These are phyloP conservation scores for Carnegiea gigantea DNA, from an alignment of 179 eudicot genomes.

Conservation along the genomic window DNA sequence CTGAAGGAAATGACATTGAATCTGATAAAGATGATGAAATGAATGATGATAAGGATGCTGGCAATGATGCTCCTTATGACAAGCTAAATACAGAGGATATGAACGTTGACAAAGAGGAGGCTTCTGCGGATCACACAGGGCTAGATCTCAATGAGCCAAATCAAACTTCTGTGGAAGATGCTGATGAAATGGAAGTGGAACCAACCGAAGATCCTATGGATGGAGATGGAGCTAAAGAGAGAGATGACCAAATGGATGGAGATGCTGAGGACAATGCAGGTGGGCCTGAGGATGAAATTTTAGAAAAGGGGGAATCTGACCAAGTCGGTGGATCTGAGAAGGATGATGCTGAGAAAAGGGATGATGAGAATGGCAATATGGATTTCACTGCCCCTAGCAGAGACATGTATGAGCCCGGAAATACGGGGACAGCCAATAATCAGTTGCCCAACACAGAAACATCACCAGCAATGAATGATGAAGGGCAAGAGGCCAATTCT, in stretches of 20 bases:
- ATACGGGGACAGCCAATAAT: slow-evolving; percentile 32
- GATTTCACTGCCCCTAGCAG: slow-evolving; percentile 40
- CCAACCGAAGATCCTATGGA: slow-evolving; percentile 38
- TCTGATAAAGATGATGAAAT: slow-evolving; percentile 39
- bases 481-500: slow-evolving; percentile 36
- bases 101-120: slow-evolving; percentile 63
- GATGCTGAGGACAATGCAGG: slow-evolving; percentile 35
- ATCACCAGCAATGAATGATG: slow-evolving; percentile 42
- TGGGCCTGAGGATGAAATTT: slow-evolving; percentile 40
- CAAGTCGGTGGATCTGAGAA: slow-evolving; percentile 39
- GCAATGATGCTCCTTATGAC: slow-evolving; percentile 45
- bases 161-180: slow-evolving; percentile 45
- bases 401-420: slow-evolving; percentile 36
- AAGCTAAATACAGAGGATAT: slow-evolving; percentile 43
- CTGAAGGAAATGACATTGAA: slow-evolving; percentile 46
- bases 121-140: slow-evolving; percentile 54
- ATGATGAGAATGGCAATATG: slow-evolving; percentile 41
- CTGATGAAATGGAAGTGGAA: slow-evolving; percentile 50
- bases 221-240: slow-evolving; percentile 44
- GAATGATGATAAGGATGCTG: slow-evolving; percentile 37
- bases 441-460: slow-evolving; percentile 43
- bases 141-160: slow-evolving; percentile 55
- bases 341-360: slow-evolving; percentile 35
- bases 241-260: slow-evolving; percentile 34
- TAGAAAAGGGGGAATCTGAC: slow-evolving; percentile 44